These are phyloP conservation scores for Calonectria fujianensis DNA, from an alignment of 2,329 filamentous ascomycete species.

Conservation along the genomic window DNA sequence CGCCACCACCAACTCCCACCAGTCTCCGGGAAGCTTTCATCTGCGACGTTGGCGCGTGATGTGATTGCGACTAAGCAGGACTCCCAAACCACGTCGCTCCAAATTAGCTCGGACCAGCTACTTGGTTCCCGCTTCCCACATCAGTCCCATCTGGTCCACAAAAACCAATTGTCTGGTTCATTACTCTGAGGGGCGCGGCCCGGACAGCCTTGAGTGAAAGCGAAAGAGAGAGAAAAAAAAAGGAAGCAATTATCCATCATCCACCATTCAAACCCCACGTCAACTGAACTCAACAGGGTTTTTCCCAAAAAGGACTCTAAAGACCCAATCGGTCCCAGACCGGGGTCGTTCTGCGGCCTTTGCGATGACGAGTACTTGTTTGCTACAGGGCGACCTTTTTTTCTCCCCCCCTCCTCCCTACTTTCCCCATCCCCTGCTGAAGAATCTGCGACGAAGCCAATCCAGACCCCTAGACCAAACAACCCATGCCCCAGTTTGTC, in stretches of 20 bases:
- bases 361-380: slow-evolving; percentile 32
- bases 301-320: slow-evolving; percentile 15
- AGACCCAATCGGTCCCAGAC: slow-evolving; percentile 26
- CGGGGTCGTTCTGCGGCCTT: slow-evolving; percentile 11
- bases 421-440: slow-evolving; percentile 18
- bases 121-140: slow-evolving; percentile 44
- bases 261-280: slow-evolving; percentile 34
- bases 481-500: slow-evolving; percentile 16
- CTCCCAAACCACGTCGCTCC: slow-evolving; percentile 35
- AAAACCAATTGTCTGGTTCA: slow-evolving; percentile 41
- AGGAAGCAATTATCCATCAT: slow-evolving; percentile 33
- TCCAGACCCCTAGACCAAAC: slow-evolving; percentile 17
- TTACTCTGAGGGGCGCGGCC: slow-evolving; percentile 47
- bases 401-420: neutral
- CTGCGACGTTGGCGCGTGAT: slow-evolving; percentile 42
- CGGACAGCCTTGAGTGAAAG: slow-evolving; percentile 31
- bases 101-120: slow-evolving; percentile 37
- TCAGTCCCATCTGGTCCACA: slow-evolving; percentile 35
- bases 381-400: slow-evolving; percentile 15
- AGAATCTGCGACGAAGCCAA: slow-evolving; percentile 23
- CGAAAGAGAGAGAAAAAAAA: slow-evolving; percentile 32
- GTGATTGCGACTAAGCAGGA: slow-evolving; percentile 41
- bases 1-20: slow-evolving; percentile 14
- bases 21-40: slow-evolving; percentile 18
- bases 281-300: neutral